Evolutionary conservation across 371 early-diverging fungal genomes (phyloP), one percentile per base, ranked within the genome.

Genomic region (Rhizopus delemar): DNA sequence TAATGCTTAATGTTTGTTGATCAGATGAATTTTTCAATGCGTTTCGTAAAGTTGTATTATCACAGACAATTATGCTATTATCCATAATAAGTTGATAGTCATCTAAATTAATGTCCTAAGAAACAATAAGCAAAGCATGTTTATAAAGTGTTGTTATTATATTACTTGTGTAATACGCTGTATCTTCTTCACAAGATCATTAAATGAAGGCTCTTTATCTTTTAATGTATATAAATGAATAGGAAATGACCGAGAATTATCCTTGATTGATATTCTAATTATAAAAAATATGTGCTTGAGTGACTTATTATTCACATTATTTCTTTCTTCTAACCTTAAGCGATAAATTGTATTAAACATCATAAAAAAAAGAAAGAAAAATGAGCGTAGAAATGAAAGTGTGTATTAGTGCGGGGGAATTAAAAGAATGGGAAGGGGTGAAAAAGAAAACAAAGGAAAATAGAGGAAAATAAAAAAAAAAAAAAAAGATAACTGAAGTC

Each of bases 141-240:
- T 8, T 43, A 43, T 39, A 41, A 31, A 33, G n/a, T 15, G 11
- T 28, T 35, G 39, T 8, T 28, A 12, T n/a, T 46, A 41, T 38
- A 2, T 49, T 57, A 65, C 72, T 63, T 68, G 58, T 46, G 63
- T 53, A 31, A 68, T 64, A 41, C 57, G 58, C 53, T 68, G 62
- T 28, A 77, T 68, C 45, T 73, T 69, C 15, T 68, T 54, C 15
- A 66, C 13, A 28, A 77, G 63, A 22, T 77, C 77, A 33, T 67
- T 59, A 63, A 71, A 77, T 38, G 65, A 59, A 22, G 74, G 71
- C 38, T 60, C 41, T 57, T 70, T 68, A 39, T 68, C 66, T 60
- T 74, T 72, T 32, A 74, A 49, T 13, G 68, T 58, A 52, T 62
- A 71, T 31, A 77, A 53, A 54, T 68, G 74, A 15, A 74, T 49